Base-by-base conservation (phyloP, 306 rosid species). In the Begonia peltatifolia region DNA sequence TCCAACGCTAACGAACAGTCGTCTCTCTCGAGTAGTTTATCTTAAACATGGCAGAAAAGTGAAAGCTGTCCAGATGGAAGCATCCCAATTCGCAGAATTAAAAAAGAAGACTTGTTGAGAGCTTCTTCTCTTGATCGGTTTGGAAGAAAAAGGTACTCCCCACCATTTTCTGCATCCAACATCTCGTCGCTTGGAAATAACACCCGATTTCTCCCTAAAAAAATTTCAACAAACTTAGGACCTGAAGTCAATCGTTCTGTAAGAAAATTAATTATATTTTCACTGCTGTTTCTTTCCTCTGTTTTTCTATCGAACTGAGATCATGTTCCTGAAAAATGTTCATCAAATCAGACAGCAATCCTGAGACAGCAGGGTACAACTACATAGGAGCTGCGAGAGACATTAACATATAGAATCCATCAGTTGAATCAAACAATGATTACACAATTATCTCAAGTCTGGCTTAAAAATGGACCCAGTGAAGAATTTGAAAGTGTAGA, bases 51-150 rank as follows among this genome's bases (percentile, higher is more conserved):
- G 94, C 94, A 69, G 1, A 80, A 23, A 57, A 76, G 71, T 53
- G 94, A 84, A 67, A 73, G 68, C 7, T 80, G 96, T 70, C 94
- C 94, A 9, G 7, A 78, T 9, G 94, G 87, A 71, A 78, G 82
- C 1, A 20, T 83, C 36, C 87, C 89, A 1, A 72, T 83, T 52
- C 69, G 87, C 12, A 80, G 87, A 71, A 60, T 80, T 54, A 23
- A 6, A 47, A 63, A 35, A 55, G 42, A 61, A 10, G 83, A 87
- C 22, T 57, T 83, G 11, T 16, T 67, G 6, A 64, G 89, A 67
- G 60, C 59, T 20, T 1, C 59, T 57, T 76, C 82, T n/a, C 51
- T 78, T 0, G 18, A 68, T 3, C 65, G 56, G 11, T 82, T 75
- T 9, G 93, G 86, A 5, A 59, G 14, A 53, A 80, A 86, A 50